phyloP scores from a whole-genome alignment of 345 rosid genomes.

The Heritiera fomes region DNA sequence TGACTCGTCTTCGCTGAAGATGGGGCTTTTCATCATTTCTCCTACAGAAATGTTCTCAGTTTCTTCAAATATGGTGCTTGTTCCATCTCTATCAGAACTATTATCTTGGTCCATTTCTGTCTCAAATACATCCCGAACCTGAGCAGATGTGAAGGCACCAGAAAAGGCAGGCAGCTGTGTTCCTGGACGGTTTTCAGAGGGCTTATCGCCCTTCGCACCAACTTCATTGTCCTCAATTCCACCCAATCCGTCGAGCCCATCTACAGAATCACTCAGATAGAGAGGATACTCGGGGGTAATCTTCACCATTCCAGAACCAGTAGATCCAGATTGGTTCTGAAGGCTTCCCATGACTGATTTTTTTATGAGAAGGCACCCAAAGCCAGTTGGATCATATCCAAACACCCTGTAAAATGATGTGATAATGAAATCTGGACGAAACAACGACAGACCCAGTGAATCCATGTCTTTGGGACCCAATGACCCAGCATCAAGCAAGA shows the following conservation, averaged over 20 bases:
- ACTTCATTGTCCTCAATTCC: constrained; percentile 59
- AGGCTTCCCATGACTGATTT: constrained; percentile 95
- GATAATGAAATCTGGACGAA: constrained; percentile 93
- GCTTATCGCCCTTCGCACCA: constrained; percentile 51
- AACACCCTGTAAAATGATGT: constrained; percentile 97
- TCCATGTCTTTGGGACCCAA: constrained; percentile 99
- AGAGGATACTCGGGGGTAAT: constrained; percentile 92
- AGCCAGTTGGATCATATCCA: constrained; percentile 97
- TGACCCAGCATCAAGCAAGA: constrained; percentile 96
- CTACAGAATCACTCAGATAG: constrained; percentile 88
- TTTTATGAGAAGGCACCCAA: constrained; percentile 95
- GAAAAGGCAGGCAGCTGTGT: constrained; percentile 91
- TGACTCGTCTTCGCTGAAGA: constrained; percentile 98
- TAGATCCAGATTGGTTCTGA: constrained; percentile 86
- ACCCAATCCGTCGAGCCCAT: constrained; percentile 66
- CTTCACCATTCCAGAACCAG: constrained; percentile 97
- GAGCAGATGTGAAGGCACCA: constrained; percentile 83
- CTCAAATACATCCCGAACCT: constrained; percentile 89
- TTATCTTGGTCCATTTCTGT: constrained; percentile 85
- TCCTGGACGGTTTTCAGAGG: constrained; percentile 55
- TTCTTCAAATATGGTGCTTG: constrained; percentile 93
- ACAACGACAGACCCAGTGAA: constrained; percentile 92
- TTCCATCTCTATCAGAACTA: constrained; percentile 78
- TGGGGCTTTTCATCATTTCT: constrained; percentile 95
- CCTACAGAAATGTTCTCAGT: constrained; percentile 88